phyloP scores from a whole-genome alignment of 148 eudicot genomes.

The Diospyros lotus region DNA sequence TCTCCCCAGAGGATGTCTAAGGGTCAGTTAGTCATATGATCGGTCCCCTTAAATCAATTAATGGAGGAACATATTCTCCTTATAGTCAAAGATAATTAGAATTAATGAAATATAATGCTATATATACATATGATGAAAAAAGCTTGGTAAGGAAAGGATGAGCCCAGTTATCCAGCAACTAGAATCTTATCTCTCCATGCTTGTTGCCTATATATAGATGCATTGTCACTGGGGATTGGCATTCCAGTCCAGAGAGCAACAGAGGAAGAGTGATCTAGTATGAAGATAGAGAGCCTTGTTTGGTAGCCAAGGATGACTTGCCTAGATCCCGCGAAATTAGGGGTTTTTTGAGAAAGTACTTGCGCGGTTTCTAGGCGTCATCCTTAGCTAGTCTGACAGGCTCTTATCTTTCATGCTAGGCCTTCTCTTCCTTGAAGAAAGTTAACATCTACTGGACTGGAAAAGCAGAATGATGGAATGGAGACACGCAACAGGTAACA shows the following conservation, averaged over 20 bases:
- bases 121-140: too few relatives aligned
- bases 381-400: neutral
- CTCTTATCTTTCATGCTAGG: conserved; percentile 19
- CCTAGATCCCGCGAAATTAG: neutral
- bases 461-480: too few relatives aligned
- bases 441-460: neutral
- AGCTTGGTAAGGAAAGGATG: too few relatives aligned
- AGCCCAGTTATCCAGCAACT: too few relatives aligned
- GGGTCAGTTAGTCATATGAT: too few relatives aligned
- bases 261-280: conserved; percentile 17
- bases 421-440: conserved; percentile 10
- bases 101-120: too few relatives aligned
- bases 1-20: too few relatives aligned
- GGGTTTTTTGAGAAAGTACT: neutral
- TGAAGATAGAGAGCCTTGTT: conserved; percentile 17
- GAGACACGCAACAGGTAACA: too few relatives aligned
- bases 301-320: neutral
- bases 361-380: neutral
- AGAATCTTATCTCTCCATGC: conserved; percentile 14
- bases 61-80: too few relatives aligned
- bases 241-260: neutral
- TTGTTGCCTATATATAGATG: conserved; percentile 10
- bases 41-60: too few relatives aligned
- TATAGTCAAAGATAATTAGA: too few relatives aligned
- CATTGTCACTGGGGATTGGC: neutral